Percentiles rank a stretch among this genome's conserved stretches.
Conservation (phyloP, 768 basidiomycete species). For the Tylopilus sp. region DNA sequence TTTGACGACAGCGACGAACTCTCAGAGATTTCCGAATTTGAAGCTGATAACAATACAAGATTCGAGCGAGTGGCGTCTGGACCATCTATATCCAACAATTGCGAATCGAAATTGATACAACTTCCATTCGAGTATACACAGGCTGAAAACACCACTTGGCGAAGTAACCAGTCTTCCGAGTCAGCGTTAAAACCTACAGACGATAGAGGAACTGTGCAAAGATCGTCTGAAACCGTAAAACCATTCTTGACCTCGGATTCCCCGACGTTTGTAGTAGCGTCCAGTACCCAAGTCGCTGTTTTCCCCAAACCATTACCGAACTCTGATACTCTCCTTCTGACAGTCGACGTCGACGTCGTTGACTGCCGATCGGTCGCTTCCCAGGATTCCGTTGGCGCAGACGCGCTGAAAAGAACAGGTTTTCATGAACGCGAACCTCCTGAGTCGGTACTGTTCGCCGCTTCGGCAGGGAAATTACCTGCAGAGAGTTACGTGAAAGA, state of each 20-base stretch:
- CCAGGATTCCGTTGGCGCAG: not conserved
- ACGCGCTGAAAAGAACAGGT: not conserved
- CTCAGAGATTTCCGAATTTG: slow-evolving; percentile 35
- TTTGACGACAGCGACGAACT: slow-evolving; percentile 23
- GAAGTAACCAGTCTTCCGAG: not conserved
- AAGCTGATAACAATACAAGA: slow-evolving; percentile 3
- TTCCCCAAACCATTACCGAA: slow-evolving; percentile 7
- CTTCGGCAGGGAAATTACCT: not conserved
- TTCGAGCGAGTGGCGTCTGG: not conserved
- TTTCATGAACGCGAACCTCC: not conserved
- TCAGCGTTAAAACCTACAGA: not conserved
- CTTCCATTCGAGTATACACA: no score
- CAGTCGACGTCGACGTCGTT: not conserved
- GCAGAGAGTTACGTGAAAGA: not conserved
- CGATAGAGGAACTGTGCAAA: not conserved
- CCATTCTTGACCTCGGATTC: not conserved
- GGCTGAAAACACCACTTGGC: no score
- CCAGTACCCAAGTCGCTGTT: slow-evolving; percentile 12
- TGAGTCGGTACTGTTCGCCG: not conserved
- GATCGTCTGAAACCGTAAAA: not conserved
- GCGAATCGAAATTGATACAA: not conserved
- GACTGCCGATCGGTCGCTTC: not conserved
- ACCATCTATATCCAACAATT: not conserved
- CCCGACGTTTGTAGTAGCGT: slow-evolving; percentile 12
- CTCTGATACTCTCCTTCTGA: not conserved